Conservation (phyloP, 2,329 filamentous ascomycete genomes). For the Pyrenochaeta sp. region DNA sequence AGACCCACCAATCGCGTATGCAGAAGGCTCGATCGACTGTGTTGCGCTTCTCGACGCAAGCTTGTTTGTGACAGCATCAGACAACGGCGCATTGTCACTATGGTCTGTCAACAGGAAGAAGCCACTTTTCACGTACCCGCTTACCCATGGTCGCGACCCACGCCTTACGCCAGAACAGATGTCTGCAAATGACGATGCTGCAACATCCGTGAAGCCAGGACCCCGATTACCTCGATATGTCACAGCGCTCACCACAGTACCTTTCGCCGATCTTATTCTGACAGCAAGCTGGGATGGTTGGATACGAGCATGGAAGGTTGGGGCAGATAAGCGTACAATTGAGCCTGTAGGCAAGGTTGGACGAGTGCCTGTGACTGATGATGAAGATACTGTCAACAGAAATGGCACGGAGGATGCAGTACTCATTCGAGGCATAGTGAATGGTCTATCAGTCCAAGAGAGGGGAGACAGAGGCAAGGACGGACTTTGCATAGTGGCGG, state of each 20-base stretch:
- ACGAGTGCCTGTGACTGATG: conserved; percentile 30
- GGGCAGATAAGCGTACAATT: conserved; percentile 75
- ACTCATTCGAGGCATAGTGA: conserved; percentile 77
- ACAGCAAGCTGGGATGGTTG: conserved; percentile 95
- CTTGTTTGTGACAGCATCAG: conserved; percentile 90
- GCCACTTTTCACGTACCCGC: conserved; percentile 78
- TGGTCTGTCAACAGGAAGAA: conserved; percentile 97
- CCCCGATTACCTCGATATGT: conserved; percentile 81
- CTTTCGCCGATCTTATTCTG: conserved; percentile 88
- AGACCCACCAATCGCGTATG: conserved; percentile 56
- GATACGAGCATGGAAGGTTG: conserved; percentile 84
- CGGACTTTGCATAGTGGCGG: conserved; percentile 85
- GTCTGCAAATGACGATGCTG: conserved; percentile 70
- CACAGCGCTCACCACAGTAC: conserved; percentile 84
- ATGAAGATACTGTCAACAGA: conserved; percentile 15
- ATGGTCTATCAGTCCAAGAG: conserved; percentile 88
- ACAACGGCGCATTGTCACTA: conserved; percentile 85
- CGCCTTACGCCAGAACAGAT: conserved; percentile 72
- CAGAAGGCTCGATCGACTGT: conserved; percentile 88
- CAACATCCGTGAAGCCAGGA: conserved; percentile 56
- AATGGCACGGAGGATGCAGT: conserved; percentile 29
- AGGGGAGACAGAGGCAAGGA: conserved; percentile 76
- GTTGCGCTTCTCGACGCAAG: conserved; percentile 89
- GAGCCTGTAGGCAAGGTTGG: conserved; percentile 75
- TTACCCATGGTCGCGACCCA: conserved; percentile 86